Conservation (phyloP, 192 early-diverging fungal species). For the Gaertneriomyces semiglobifer region DNA sequence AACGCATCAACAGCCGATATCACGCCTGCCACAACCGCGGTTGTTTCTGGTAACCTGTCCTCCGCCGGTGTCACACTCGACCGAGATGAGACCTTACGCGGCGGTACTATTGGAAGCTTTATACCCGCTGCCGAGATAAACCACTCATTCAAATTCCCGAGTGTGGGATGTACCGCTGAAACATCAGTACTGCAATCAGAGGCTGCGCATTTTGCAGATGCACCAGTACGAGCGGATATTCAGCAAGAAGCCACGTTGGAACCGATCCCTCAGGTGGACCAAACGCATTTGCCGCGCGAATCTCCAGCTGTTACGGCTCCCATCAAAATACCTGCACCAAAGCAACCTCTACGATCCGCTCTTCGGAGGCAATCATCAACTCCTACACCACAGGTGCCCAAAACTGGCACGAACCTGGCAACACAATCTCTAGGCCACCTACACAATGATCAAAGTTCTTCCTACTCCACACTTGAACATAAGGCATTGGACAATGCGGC, state of each 20-base stretch:
- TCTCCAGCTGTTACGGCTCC: background rate
- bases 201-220: background rate
- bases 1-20: conserved; percentile 7
- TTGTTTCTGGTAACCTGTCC: conserved; percentile 5
- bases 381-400: background rate
- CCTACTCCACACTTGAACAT: conserved; percentile 2
- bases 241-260: background rate
- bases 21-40: background rate
- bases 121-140: no score
- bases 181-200: background rate
- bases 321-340: background rate
- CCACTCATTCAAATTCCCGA: background rate
- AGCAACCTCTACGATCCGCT: conserved; percentile 20
- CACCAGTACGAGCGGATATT: background rate
- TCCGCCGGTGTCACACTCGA: background rate
- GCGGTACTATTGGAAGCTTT: no score
- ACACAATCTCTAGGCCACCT: background rate
- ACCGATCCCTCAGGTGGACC: background rate
- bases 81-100: background rate
- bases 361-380: conserved; percentile 20
- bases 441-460: background rate
- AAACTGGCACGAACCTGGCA: background rate
- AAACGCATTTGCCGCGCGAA: background rate
- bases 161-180: background rate
- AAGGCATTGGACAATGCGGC: background rate